Conservation (phyloP, 1,284 basidiomycete species). For the Ganoderma resinaceum region DNA sequence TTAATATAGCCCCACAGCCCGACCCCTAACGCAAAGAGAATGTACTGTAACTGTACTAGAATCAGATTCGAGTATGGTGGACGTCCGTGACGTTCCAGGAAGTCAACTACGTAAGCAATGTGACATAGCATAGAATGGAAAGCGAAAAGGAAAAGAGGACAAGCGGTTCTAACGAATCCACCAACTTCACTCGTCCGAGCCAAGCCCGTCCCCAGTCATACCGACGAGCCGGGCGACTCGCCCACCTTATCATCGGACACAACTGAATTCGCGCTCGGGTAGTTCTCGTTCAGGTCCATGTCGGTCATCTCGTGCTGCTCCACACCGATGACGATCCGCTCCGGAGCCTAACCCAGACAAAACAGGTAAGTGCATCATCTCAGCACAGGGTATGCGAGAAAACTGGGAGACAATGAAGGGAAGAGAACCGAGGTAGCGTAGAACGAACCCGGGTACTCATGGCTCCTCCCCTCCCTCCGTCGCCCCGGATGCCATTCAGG, state of each 20-base stretch:
- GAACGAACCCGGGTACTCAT: neutral
- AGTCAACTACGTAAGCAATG: too few species aligned
- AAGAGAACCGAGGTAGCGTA: neutral
- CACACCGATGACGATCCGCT: conserved; percentile 5
- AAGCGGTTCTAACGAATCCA: neutral
- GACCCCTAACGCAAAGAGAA: too few species aligned
- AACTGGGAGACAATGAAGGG: too few species aligned
- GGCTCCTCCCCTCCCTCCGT: neutral
- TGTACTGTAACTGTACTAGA: too few species aligned
- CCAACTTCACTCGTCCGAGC: neutral
- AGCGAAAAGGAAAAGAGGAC: neutral
- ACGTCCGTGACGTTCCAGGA: too few species aligned
- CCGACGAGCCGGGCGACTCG: neutral
- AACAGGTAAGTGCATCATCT: neutral
- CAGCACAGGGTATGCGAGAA: too few species aligned
- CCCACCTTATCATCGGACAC: neutral
- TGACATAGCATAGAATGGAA: too few species aligned
- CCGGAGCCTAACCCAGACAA: neutral
- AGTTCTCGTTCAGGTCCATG: neutral
- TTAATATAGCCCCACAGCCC: too few species aligned
- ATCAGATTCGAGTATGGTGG: too few species aligned
- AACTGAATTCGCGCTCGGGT: conserved; percentile 19
- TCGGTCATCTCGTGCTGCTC: conserved; percentile 1
- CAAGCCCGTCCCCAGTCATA: neutral
- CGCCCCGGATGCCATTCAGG: neutral